phyloP scores from a whole-genome alignment of 805 yeast genomes.

The Diddensiella santjacobensis region DNA sequence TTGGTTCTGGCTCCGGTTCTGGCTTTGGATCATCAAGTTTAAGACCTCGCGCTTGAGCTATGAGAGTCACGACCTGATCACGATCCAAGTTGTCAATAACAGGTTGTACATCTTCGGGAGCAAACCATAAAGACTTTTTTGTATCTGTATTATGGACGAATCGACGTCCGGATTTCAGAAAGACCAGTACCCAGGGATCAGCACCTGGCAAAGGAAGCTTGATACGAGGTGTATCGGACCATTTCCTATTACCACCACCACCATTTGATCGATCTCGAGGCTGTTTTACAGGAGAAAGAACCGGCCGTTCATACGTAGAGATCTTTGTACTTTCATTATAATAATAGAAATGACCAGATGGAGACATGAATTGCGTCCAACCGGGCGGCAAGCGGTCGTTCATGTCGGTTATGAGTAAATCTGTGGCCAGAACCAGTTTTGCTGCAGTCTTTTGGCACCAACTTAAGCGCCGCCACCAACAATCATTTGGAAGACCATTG shows the following conservation, averaged over 20 bases:
- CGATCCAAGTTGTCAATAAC: conserved; percentile 31
- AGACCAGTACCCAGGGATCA: conserved; percentile 42
- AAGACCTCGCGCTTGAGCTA: conserved; percentile 41
- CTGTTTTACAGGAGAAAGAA: not conserved
- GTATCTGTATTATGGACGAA: conserved; percentile 38
- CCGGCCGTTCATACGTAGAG: conserved; percentile 40
- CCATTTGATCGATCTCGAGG: conserved; percentile 1
- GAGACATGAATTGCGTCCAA: conserved; percentile 40
- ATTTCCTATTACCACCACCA: conserved; percentile 6
- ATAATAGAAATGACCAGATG: conserved; percentile 39
- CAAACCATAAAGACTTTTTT: conserved; percentile 35
- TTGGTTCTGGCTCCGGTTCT: conserved; percentile 4
- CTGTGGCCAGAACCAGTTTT: not conserved
- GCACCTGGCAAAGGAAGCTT: conserved; percentile 15
- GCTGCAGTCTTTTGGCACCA: too few relatives aligned
- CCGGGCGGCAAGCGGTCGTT: conserved; percentile 26
- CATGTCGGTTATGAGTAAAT: not conserved
- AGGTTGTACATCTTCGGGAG: conserved; percentile 31
- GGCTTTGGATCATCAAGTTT: conserved; percentile 15
- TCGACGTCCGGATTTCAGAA: conserved; percentile 41
- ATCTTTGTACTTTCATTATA: conserved; percentile 37
- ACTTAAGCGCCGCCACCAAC: too few relatives aligned
- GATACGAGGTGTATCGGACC: conserved; percentile 18
- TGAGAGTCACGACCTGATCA: conserved; percentile 31
- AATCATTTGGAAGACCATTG: too few relatives aligned